Evolutionary conservation across 306 rosid species (phyloP), one percentile per base, ranked within the genome.

Genomic region (Trichosanthes truncata): DNA sequence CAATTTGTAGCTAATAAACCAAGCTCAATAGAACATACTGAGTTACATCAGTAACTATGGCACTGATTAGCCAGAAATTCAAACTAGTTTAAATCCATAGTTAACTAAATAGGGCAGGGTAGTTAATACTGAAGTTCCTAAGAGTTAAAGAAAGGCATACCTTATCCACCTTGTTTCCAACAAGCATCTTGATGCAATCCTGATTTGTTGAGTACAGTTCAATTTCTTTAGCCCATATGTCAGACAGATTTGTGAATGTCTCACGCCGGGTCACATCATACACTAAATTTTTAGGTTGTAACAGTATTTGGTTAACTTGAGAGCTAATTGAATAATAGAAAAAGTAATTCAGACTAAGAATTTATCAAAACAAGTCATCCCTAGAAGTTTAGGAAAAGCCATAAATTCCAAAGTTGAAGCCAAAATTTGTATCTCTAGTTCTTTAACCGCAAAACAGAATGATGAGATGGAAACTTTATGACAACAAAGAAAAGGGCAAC

Each of bases 121-220:
- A 29, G 15, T 7, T 73, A 29, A 40, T 20, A 41, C 9, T 35
- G 15, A 68, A 49, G 60, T 29, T 49, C 45, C 60, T 25, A 56
- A 48, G 60, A 74, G 43, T 74, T 33, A 29, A 31, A n/a, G n/a
- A n/a, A 41, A 48, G 18, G 52, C 65, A 78, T 89, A 95, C 99
- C 99, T 95, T 93, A 63, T 95, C 99, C 51, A 96, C 90, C 89
- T 96, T 96, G 91, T 93, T 93, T 80, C 99, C 99, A 60, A 96
- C 99, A 82, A 96, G 97, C 98, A 96, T 91, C 89, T 91, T 96
- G 87, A 96, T 93, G 87, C 96, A 91, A 84, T 96, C 98, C 87
- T 88, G 98, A 86, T 93, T 96, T 84, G 97, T 96, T 15, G 97
- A 93, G 84, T 93, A 91, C 80, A 93, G 97, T 56, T 93, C 98